Conservation (phyloP, 139 green algal species). For the Coccomyxa sp. region DNA sequence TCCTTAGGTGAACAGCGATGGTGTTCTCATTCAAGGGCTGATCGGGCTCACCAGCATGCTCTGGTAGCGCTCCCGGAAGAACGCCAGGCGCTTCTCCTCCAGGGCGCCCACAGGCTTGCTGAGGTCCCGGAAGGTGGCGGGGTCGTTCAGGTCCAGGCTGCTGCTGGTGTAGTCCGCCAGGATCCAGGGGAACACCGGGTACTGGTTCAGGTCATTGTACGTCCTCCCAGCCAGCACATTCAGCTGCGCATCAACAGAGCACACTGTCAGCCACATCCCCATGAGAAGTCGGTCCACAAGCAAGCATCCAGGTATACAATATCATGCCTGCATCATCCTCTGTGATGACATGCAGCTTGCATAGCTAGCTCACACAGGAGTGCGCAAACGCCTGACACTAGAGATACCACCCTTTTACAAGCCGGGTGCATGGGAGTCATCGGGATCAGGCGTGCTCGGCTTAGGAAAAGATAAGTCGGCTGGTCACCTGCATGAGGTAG, state of each 20-base stretch:
- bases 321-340: neutral
- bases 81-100: conserved; percentile 62
- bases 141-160: conserved; percentile 66
- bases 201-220: conserved; percentile 84
- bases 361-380: neutral
- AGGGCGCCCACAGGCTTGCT: conserved; percentile 88
- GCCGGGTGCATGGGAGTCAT: no score
- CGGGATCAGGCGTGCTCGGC: no score
- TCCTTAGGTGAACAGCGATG: no score
- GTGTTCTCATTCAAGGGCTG: no score
- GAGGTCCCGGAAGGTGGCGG: conserved; percentile 78
- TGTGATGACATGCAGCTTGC: neutral
- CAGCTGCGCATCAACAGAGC: conserved; percentile 52
- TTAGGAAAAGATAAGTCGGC: no score
- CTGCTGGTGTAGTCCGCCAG: conserved; percentile 75
- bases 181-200: conserved; percentile 90
- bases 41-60: conserved; percentile 6
- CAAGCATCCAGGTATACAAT: no score
- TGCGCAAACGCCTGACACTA: no score
- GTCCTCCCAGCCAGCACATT: conserved; percentile 59
- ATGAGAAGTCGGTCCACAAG: neutral
- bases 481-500: conserved; percentile 45
- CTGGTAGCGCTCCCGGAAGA: conserved; percentile 54
- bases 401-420: no score
- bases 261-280: conserved; percentile 22